Base-by-base conservation (phyloP, 257 asterid species). In the Henckelia pumila region DNA sequence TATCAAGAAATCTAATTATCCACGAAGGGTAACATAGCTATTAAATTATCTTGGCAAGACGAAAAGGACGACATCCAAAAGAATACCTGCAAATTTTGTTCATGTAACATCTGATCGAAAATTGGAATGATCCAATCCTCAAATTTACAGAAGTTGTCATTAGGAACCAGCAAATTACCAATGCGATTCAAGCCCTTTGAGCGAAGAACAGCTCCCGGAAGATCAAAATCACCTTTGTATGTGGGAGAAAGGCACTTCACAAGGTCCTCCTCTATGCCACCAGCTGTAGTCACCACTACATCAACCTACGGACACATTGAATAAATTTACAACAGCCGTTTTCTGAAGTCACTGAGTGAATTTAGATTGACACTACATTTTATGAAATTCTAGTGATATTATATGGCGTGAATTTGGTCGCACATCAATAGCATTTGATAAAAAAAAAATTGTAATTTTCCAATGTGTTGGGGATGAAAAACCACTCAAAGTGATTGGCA, bases 231-330 rank as follows among this genome's bases (percentile, higher is more conserved):
- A 16, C 95, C 99, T 72, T 85, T 83, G 71, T 81, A 93, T 49
- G 97, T 90, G 24, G 95, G 97, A 26, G 95, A 96, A 53, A 93
- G 95, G 77, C 99, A 90, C 77, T 93, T 93, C 71, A 93, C 92
- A 52, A 93, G 95, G 80, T 93, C 97, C 78, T 93, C 99, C 78
- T 93, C 99, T 19, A 93, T 75, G 78, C 99, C 99, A 59, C 99
- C 99, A 17, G 99, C 96, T 10, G 99, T 93, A 11, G 99, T 93
- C 33, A 93, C 97, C 63, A 93, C 81, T 13, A 90, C 99, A 79
- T 88, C 96, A 63, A 93, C 89, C 97, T 93, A 83, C 81, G 82
- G 35, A 59, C 24, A 67, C 8, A 63, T 56, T 19, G 30, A 52
- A n/a, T 7, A 61, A 53, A 30, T 26, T 61, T 35, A 64, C 40